Evolutionary conservation across 129 eudicot genomes (phyloP).

Genomic region (Silybum marianum): DNA sequence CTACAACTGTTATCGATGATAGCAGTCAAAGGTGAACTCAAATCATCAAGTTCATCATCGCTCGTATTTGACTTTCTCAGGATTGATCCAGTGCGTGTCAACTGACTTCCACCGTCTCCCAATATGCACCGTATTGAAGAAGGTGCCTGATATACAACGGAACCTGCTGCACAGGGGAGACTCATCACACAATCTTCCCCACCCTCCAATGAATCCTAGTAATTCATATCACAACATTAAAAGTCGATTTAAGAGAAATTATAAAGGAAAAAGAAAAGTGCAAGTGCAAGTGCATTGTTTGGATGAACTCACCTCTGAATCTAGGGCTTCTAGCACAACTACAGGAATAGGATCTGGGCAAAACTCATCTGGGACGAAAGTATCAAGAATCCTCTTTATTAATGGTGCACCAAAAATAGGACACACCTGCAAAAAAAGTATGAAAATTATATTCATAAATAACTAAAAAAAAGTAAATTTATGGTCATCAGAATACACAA

Average conservation of each 20-base stretch:
- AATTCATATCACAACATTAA: not conserved
- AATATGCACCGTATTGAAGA: conserved; percentile 46
- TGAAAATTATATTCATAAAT: not conserved
- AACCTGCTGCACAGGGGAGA: conserved; percentile 67
- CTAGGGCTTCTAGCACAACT: conserved; percentile 63
- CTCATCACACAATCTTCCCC: conserved; percentile 45
- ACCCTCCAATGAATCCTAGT: conserved; percentile 53
- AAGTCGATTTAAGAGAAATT: not conserved
- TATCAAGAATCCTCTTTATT: conserved; percentile 66
- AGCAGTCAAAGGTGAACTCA: conserved; percentile 66
- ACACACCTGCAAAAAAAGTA: conserved; percentile 58
- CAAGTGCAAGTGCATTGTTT: not conserved
- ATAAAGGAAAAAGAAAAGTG: not conserved
- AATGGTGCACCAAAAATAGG: conserved; percentile 69
- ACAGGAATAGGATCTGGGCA: conserved; percentile 76
- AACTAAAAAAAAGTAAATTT: not conserved
- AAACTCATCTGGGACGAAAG: conserved; percentile 87
- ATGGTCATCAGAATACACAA: not conserved
- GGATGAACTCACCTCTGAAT: conserved; percentile 64
- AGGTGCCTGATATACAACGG: conserved; percentile 60
- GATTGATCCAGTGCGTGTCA: conserved; percentile 62
- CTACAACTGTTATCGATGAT: conserved; percentile 31
- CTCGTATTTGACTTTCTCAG: conserved; percentile 82
- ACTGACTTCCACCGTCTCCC: conserved; percentile 47
- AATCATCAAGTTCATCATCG: conserved; percentile 84